phyloP scores from a whole-genome alignment of 495 filamentous ascomycete genomes.

The Lentithecium fluviatile region DNA sequence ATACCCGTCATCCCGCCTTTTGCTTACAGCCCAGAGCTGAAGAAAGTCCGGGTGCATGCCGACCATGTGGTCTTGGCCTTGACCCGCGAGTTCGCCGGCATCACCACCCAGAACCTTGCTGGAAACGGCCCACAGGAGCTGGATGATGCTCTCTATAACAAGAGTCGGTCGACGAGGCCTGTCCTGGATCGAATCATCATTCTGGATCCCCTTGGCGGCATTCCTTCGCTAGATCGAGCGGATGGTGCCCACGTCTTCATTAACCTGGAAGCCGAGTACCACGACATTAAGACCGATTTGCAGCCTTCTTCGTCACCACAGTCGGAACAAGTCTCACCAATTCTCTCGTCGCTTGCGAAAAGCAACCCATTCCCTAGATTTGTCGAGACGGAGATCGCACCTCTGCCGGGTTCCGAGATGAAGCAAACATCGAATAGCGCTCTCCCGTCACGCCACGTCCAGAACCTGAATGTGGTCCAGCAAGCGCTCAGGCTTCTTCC shows the following conservation, averaged over 20 bases:
- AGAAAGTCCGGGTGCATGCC: slow-evolving; percentile 54
- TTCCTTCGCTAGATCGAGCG: slow-evolving; percentile 66
- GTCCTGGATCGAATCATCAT: slow-evolving; percentile 84
- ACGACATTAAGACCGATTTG: slow-evolving; percentile 63
- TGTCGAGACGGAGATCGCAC: slow-evolving; percentile 40
- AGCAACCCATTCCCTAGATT: slow-evolving; percentile 54
- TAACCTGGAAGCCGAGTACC: slow-evolving; percentile 90
- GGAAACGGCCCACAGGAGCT: slow-evolving; percentile 8
- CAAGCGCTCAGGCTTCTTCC: slow-evolving; percentile 74
- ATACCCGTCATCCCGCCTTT: slow-evolving; percentile 71
- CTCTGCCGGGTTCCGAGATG: not conserved
- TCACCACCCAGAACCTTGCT: slow-evolving; percentile 12
- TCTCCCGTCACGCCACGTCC: slow-evolving; percentile 41
- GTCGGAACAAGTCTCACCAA: not conserved
- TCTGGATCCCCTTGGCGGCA: slow-evolving; percentile 83
- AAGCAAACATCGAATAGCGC: not conserved
- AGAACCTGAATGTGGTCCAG: slow-evolving; percentile 71
- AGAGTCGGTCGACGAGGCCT: slow-evolving; percentile 43
- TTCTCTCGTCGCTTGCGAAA: slow-evolving; percentile 33
- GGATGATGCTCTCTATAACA: not conserved
- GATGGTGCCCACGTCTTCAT: slow-evolving; percentile 83
- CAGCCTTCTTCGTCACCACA: not conserved
- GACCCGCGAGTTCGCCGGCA: slow-evolving; percentile 67
- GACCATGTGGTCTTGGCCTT: slow-evolving; percentile 71
- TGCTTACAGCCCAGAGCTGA: slow-evolving; percentile 61